These are phyloP conservation scores for Spraguea lophii DNA, from an alignment of 371 early-diverging fungal genomes.

Conservation along the genomic window DNA sequence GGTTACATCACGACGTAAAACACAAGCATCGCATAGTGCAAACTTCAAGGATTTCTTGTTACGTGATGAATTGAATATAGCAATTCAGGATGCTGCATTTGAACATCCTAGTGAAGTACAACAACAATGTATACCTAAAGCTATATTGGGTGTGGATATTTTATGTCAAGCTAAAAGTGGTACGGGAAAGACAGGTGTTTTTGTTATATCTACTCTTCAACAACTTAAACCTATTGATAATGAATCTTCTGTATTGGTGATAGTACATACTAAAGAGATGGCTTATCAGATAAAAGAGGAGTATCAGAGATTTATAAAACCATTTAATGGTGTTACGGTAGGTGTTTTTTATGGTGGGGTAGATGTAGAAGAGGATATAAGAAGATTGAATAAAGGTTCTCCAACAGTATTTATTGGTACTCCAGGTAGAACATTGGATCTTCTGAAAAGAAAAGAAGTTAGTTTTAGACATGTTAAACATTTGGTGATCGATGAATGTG, in stretches of 20 bases:
- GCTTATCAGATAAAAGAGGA: constrained; percentile 87
- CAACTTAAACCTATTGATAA: constrained; percentile 59
- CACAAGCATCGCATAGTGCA: constrained; percentile 76
- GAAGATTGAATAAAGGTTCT: constrained; percentile 52
- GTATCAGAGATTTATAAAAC: constrained; percentile 72
- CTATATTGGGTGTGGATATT: constrained; percentile 77
- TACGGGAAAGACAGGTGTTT: constrained; percentile 95
- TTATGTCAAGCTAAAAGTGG: constrained; percentile 94
- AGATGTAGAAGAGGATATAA: constrained; percentile 55
- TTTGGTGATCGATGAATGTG: constrained; percentile 95
- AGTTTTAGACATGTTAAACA: constrained; percentile 62
- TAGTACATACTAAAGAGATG: constrained; percentile 86
- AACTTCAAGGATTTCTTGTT: constrained; percentile 87
- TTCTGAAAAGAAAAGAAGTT: constrained; percentile 60
- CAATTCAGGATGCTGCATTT: constrained; percentile 84
- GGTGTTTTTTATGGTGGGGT: constrained; percentile 76
- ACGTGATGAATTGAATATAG: constrained; percentile 71
- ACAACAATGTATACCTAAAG: constrained; percentile 86
- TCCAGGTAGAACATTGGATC: constrained; percentile 75
- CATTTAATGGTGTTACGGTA: constrained; percentile 69
- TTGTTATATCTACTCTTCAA: constrained; percentile 78
- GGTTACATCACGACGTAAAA: background rate
- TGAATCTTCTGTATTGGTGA: constrained; percentile 62
- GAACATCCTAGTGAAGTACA: constrained; percentile 92
- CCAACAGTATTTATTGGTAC: constrained; percentile 89